Base-by-base conservation (phyloP, 768 basidiomycete genomes). In the Guyanaporus albipodus region DNA sequence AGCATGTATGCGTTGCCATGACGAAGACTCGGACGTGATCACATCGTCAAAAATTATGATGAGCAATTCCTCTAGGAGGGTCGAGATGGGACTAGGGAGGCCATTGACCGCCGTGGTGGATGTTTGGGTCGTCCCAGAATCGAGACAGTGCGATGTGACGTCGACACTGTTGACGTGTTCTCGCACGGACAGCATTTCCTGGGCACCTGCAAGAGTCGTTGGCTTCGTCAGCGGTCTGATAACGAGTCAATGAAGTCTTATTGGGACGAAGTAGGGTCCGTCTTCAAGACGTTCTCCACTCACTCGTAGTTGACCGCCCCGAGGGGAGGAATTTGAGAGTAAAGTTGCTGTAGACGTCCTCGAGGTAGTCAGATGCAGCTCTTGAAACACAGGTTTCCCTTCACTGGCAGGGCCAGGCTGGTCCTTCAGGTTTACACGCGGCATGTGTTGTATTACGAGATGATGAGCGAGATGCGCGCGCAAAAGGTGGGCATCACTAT, bases 21-120 rank as follows among this genome's bases (percentile, higher is more conserved):
- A 38, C 2, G 32, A 42, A 5, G 45, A 46, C 33, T 49, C 49
- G 2, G 46, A 59, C 4, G 39, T 48, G 34, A 59, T 32, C 23
- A 61, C 49, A 8, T 51, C 47, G 24, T 54, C 47, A 40, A 61
- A 47, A 37, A 59, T 46, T n/a, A 59, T 49, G 27, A 58, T 6
- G 19, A 59, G 55, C n/a, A 59, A 38, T 32, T 59, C 58, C 31
- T 57, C 58, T 1, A 57, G 10, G 31, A 59, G 47, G 9, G 6
- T 17, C 10, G 36, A 43, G 31, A 57, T 47, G 32, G 43, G 50
- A 27, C 54, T 27, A 34, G 42, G 23, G 23, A 6, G 6, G 8
- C 24, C 44, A 28, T 45, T 24, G 23, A 17, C 23, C 7, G n/a
- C 11, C 22, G 26, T 14, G 18, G 26, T n/a, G 21, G 32, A 31